Base-by-base conservation (phyloP, 2,329 filamentous ascomycete genomes). In the Teratosphaeria destructans region DNA sequence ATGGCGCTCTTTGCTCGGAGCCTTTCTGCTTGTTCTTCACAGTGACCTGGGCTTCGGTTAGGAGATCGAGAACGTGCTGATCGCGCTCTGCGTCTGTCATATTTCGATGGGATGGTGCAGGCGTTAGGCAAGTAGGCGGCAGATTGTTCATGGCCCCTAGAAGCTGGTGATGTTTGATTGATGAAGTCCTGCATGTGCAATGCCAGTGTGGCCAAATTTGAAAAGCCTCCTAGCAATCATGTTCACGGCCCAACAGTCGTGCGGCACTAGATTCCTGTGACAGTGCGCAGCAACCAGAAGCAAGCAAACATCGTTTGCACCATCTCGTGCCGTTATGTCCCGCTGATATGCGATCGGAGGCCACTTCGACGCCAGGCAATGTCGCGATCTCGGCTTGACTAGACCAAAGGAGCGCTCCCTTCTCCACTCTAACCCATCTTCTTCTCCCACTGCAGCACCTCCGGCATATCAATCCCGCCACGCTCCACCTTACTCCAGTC, bases 401-500 rank as follows among this genome's bases (percentile, higher is more conserved):
- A 32, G 29, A 32, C 29, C 5, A 7, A 32, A 32, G 29, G 29
- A 32, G 10, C 8, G 35, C 14, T n/a, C 43, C n/a, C 12, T 12
- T 19, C 14, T 5, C 3, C n/a, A 19, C n/a, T 16, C 19, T n/a
- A 49, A 19, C 5, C 10, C 54, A 72, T 54, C 49, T 54, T 67
- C 61, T 67, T 69, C 62, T 72, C 70, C 58, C 63, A 64, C 62
- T 70, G 69, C 39, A 71, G n/a, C 37, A 73, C 72, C 53, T 68
- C 69, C 5, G 68, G 78, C 68, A 80, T 77, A 23, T 71, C 67
- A 1, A 84, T 75, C 19, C 73, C 71, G 0, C 82, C 82, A 0
- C 77, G 72, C 57, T 68, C 72, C 59, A 85, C 57, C 64, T 76
- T 78, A 14, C 67, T 71, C 71, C 79, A 78, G 61, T 84, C 78